Evolutionary conservation across 306 rosid genomes (phyloP).

Genomic region (Crotalaria pallida): DNA sequence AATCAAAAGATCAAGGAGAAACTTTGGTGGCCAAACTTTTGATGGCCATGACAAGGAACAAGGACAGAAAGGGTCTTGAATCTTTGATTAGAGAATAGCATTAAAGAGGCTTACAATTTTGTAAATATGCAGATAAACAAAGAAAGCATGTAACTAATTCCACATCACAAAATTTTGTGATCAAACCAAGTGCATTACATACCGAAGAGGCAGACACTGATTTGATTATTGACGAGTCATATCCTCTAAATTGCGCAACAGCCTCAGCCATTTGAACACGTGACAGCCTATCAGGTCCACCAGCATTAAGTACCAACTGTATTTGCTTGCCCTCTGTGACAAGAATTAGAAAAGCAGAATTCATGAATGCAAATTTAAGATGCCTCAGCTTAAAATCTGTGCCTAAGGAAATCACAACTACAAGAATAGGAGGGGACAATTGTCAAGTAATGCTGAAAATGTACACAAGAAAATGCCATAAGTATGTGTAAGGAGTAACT

Average conservation of each 20-base stretch:
- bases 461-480: background rate
- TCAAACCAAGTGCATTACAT: slow-evolving; percentile 21
- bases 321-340: slow-evolving; percentile 61
- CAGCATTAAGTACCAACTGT: slow-evolving; percentile 62
- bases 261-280: slow-evolving; percentile 87
- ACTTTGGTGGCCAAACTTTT: background rate
- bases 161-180: slow-evolving; percentile 1
- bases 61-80: background rate
- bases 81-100: background rate
- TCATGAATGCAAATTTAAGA: slow-evolving; percentile 20
- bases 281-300: slow-evolving; percentile 81
- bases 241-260: slow-evolving; percentile 69
- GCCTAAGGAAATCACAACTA: background rate
- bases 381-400: background rate
- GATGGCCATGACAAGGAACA: background rate
- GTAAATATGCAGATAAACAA: slow-evolving; percentile 2
- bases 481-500: background rate
- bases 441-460: background rate
- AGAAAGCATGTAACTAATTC: background rate
- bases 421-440: background rate
- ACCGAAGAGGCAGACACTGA: slow-evolving; percentile 73
- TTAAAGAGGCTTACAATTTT: background rate
- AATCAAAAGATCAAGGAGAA: slow-evolving; percentile 7
- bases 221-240: slow-evolving; percentile 57
- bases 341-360: slow-evolving; percentile 13